Base-by-base conservation (phyloP, 768 basidiomycete genomes). In the Russula dissimulans region DNA sequence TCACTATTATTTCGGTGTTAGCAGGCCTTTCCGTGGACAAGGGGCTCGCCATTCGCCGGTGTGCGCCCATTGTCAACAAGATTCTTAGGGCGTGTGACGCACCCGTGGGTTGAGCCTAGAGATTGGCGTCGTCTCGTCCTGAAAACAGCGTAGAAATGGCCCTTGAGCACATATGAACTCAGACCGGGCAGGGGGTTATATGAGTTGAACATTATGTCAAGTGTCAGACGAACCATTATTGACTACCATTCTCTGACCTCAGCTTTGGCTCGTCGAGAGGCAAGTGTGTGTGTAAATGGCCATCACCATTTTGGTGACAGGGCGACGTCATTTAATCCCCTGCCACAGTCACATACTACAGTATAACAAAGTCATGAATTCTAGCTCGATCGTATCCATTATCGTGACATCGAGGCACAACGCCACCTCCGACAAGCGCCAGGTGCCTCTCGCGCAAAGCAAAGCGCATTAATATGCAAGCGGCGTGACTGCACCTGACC, bases 401-500 rank as follows among this genome's bases (percentile, higher is more conserved):
- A 47, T 34, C 44, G 39, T 34, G 34, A 42, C 44, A 39, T 38
- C 26, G 50, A 61, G 56, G 39, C 45, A 61, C 56, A 57, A 32
- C 43, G 54, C 45, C 36, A 52, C 46, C 39, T 43, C 42, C 32
- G 45, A 36, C 52, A 49, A 43, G 11, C 45, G 58, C 38, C 45
- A 26, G 8, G 49, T 51, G 15, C 60, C 38, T 51, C 54, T 22
- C 36, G 48, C 39, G 4, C 44, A 15, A 8, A 39, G 4, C 44
- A 15, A 8, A 36, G 9, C 8, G 8, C 47, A 34, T 45, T 36
- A 61, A 34, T 17, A 22, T 6, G 61, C n/a, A 31, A 57, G 61
- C 5, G 83, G 80, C 7, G 80, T 83, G 29, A 71, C 73, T 17
- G 76, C 71, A 22, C 82, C 82, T 43, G 83, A 81, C 56, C 70